A percentile compares a stretch with the other conserved stretches of the same genome.
Evolutionary conservation across 1,139 yeast species (phyloP).

Genomic region (Pichia sp.): DNA sequence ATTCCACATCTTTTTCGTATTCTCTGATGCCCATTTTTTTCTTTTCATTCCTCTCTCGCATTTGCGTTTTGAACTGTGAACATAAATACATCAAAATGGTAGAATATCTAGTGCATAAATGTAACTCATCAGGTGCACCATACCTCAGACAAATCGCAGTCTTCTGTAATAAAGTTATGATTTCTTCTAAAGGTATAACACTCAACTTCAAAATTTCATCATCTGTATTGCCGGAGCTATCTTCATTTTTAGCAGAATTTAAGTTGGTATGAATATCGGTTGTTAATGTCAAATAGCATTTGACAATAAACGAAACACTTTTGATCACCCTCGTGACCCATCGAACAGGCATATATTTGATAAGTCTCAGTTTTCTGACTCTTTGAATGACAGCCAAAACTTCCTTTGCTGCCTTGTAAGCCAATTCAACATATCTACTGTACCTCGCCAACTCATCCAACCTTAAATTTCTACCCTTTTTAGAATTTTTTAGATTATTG

Average conservation of each 20-base stretch:
- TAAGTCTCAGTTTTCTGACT: conserved; percentile 54
- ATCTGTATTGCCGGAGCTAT: conserved; percentile 3
- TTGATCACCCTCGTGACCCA: conserved; percentile 88
- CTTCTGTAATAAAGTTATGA: conserved; percentile 55
- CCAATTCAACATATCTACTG: conserved; percentile 72
- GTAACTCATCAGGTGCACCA: conserved; percentile 86
- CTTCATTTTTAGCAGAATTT: not conserved
- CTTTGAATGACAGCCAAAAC: conserved; percentile 65
- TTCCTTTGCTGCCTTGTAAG: conserved; percentile 79
- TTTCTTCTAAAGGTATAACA: conserved; percentile 62
- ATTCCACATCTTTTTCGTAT: conserved; percentile 20
- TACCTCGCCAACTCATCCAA: conserved; percentile 66
- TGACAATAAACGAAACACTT: conserved; percentile 84
- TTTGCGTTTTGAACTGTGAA: conserved; percentile 53
- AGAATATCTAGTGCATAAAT: conserved; percentile 73
- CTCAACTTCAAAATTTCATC: conserved; percentile 49
- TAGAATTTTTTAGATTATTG: conserved; percentile 14
- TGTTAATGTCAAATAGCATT: conserved; percentile 66
- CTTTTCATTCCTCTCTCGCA: conserved; percentile 15
- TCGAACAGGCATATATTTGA: conserved; percentile 78
- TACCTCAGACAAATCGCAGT: conserved; percentile 73
- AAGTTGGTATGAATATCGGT: conserved; percentile 26
- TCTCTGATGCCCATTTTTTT: conserved; percentile 17
- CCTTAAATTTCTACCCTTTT: conserved; percentile 31
- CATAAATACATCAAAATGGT: conserved; percentile 72